Evolutionary conservation across 192 early-diverging fungal genomes (phyloP), one percentile per base, ranked within the genome.

Genomic region (Podila clonocystis): DNA sequence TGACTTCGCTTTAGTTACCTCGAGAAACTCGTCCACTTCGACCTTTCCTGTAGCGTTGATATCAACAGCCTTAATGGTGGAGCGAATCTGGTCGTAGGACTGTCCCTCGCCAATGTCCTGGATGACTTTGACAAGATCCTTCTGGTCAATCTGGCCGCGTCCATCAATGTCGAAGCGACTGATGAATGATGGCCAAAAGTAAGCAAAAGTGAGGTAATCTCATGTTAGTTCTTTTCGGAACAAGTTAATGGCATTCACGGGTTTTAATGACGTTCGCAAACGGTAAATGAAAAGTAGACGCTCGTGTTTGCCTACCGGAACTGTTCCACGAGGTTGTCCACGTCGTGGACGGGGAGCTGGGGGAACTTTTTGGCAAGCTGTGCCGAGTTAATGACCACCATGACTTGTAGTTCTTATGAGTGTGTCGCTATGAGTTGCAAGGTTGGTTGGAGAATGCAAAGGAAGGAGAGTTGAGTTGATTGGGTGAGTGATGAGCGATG

Each of bases 21-120:
- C 94, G 24, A 94, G 86, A 85, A 93, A 94, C 72, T 95, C 94
- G 73, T 95, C 94, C 15, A 91, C 83, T 72, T 94, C 93, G 58
- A 94, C 88, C 74, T 91, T 89, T 49, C 90, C 89, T 11, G 90
- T 87, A 15, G 90, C 85, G 73, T 88, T 92, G 63, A 89, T 88
- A 33, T 88, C 85, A 30, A 95, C 88, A 73, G 89, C 84, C 76
- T 92, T 92, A 49, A 94, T 80, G 28, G 89, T 90, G 12, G 82
- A 82, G 41, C 92, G 90, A 58, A 95, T 91, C 58, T 94, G 90
- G 72, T 95, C 94, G 72, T 95, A 95, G 67, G 86, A 84, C 65
- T 88, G 82, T 68, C 89, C 89, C 19, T 90, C 86, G 24, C 91
- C 91, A 73, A 90, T 86, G 59, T 83, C 74, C 77, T 93, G 90